Evolutionary conservation across 345 rosid species (phyloP).

Genomic region (Nasturtium officinale): DNA sequence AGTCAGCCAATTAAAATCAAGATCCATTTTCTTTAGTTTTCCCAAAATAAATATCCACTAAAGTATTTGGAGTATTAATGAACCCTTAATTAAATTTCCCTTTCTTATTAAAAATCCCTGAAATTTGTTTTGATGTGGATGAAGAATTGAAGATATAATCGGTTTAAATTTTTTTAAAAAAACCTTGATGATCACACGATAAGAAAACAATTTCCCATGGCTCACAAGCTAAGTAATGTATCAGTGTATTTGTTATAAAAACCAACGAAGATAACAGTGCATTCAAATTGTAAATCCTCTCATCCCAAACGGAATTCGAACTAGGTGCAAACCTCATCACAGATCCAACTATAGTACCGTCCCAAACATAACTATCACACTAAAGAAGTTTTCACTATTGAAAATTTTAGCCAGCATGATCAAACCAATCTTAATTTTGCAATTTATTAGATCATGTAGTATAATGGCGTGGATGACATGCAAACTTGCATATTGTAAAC

Average conservation of each 20-base stretch:
- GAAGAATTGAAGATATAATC: not conserved
- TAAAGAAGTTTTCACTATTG: not conserved
- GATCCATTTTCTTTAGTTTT: not conserved
- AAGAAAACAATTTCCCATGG: not conserved
- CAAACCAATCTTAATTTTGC: not conserved
- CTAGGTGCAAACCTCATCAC: not conserved
- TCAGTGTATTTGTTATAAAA: not conserved
- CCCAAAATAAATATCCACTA: not conserved
- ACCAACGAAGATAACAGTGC: not conserved
- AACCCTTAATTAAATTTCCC: too few relatives aligned
- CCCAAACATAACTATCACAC: not conserved
- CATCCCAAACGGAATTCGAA: not conserved
- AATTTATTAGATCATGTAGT: too few relatives aligned
- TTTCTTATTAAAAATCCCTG: too few relatives aligned
- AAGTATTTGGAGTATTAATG: not conserved
- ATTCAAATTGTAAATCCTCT: not conserved
- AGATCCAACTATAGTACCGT: not conserved
- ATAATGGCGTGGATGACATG: too few relatives aligned
- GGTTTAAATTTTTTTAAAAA: too few relatives aligned
- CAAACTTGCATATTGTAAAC: not conserved
- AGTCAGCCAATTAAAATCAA: not conserved
- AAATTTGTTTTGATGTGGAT: too few relatives aligned
- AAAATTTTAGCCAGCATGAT: not conserved
- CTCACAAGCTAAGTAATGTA: not conserved
- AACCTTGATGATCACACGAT: not conserved